Conservation (phyloP, 495 filamentous ascomycete genomes). For the Thozetella sp. region DNA sequence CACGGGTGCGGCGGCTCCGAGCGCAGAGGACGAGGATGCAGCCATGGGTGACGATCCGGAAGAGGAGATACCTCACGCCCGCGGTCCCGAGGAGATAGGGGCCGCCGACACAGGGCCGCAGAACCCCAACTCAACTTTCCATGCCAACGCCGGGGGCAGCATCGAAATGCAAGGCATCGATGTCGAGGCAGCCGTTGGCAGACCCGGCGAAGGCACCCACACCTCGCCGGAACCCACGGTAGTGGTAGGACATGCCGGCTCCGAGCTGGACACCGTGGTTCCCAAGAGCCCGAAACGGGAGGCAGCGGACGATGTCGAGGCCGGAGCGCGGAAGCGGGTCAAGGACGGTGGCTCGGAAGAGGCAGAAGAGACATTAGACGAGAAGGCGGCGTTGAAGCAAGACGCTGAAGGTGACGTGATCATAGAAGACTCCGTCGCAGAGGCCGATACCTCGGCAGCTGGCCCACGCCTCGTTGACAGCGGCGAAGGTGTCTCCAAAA, state of each 20-base stretch:
- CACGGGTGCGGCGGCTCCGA: slow-evolving; percentile 11
- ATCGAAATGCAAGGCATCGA: slow-evolving; percentile 51
- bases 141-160: slow-evolving; percentile 21
- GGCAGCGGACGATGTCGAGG: slow-evolving; percentile 40
- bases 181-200: slow-evolving; percentile 54
- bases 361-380: slow-evolving; percentile 2
- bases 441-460: slow-evolving; percentile 4
- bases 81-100: slow-evolving; percentile 80
- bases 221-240: background rate
- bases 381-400: slow-evolving; percentile 9
- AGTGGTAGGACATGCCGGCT: background rate
- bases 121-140: slow-evolving; percentile 25
- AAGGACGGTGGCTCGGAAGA: slow-evolving; percentile 26
- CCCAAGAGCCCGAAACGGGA: slow-evolving; percentile 41
- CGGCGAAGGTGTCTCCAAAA: too few species aligned
- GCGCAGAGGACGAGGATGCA: slow-evolving; percentile 30
- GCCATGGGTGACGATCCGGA: slow-evolving; percentile 40
- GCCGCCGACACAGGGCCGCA: slow-evolving; percentile 88
- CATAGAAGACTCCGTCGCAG: slow-evolving; percentile 8
- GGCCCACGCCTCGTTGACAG: too few species aligned
- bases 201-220: slow-evolving; percentile 25
- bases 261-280: slow-evolving; percentile 2
- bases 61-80: slow-evolving; percentile 75
- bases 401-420: slow-evolving; percentile 19
- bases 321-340: slow-evolving; percentile 28